Percentiles rank a stretch among this genome's conserved stretches.
Evolutionary conservation across 2,329 filamentous ascomycete genomes (phyloP).

Genomic region (Neopestalotiopsis sp.): DNA sequence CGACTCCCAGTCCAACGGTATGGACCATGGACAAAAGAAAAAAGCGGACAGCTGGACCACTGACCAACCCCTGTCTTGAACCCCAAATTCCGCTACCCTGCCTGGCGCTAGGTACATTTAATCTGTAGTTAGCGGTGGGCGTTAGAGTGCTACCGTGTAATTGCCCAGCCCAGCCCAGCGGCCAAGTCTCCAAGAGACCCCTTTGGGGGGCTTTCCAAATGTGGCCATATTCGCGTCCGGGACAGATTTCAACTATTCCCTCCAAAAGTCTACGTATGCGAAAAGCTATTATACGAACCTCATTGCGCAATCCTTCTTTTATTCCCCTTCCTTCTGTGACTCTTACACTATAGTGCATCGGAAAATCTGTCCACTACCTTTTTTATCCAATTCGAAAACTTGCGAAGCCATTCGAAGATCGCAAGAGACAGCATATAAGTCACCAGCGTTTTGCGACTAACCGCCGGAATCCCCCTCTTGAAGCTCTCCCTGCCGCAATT

Average conservation of each 20-base stretch:
- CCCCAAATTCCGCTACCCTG: not conserved
- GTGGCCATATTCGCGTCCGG: not conserved
- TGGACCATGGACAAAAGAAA: not conserved
- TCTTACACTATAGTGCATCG: not conserved
- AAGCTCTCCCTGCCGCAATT: not conserved
- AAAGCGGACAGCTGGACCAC: not conserved
- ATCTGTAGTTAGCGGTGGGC: not conserved
- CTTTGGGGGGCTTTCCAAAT: constrained; percentile 4
- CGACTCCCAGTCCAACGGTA: not conserved
- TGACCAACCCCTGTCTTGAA: not conserved
- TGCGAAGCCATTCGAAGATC: constrained; percentile 9
- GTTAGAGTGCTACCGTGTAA: not conserved
- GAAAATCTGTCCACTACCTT: not conserved
- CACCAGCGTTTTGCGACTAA: not conserved
- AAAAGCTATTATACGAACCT: not conserved
- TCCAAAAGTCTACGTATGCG: not conserved
- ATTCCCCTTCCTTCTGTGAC: not conserved
- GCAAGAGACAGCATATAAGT: not conserved
- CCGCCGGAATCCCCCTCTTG: not conserved
- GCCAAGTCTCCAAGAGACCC: not conserved
- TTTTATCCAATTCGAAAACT: not conserved
- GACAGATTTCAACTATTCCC: constrained; percentile 18
- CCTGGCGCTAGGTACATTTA: no score
- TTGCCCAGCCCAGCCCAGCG: not conserved
- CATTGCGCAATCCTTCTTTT: not conserved